A percentile compares a stretch with the other conserved stretches of the same genome.
Evolutionary conservation across 2,329 filamentous ascomycete species (phyloP).

Genomic region (Knufia fluminis): DNA sequence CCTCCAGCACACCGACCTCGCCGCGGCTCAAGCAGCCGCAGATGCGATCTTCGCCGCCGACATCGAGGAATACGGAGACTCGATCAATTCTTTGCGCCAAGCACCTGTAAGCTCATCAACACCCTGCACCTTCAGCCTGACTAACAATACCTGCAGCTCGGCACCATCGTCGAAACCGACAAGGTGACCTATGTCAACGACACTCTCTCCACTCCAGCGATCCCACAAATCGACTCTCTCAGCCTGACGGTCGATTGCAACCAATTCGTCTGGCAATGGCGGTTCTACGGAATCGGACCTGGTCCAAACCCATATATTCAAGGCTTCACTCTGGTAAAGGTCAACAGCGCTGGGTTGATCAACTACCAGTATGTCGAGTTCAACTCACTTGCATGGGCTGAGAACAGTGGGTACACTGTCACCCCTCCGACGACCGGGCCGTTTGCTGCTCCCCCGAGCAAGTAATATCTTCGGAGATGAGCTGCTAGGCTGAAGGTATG

Average conservation of each 20-base stretch:
- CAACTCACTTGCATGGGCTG: slow-evolving; percentile 12
- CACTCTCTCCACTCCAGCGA: slow-evolving; percentile 8
- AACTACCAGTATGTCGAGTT: slow-evolving; percentile 13
- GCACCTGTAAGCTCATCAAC: slow-evolving; percentile 9
- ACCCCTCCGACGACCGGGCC: slow-evolving; percentile 7
- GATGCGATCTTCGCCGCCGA: slow-evolving; percentile 10
- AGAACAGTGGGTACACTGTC: slow-evolving; percentile 11
- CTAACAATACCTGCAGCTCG: slow-evolving; percentile 8
- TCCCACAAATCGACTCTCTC: slow-evolving; percentile 12
- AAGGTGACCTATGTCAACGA: slow-evolving; percentile 9
- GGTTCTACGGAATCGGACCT: slow-evolving; percentile 11
- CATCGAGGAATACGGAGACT: slow-evolving; percentile 12
- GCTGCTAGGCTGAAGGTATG: no score
- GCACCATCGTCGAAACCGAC: slow-evolving; percentile 11
- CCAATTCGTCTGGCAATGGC: slow-evolving; percentile 12
- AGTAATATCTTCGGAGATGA: no score
- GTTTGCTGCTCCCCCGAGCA: neutral
- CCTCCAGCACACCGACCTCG: slow-evolving; percentile 11
- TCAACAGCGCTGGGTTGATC: slow-evolving; percentile 9
- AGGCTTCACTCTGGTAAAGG: slow-evolving; percentile 10
- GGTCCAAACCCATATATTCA: slow-evolving; percentile 6
- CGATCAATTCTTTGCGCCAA: slow-evolving; percentile 13
- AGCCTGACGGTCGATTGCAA: slow-evolving; percentile 10
- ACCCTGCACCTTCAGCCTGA: neutral
- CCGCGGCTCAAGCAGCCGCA: slow-evolving; percentile 7